These are phyloP conservation scores for Penicillium sp. DNA, from an alignment of 2,329 filamentous ascomycete species.

Conservation along the genomic window DNA sequence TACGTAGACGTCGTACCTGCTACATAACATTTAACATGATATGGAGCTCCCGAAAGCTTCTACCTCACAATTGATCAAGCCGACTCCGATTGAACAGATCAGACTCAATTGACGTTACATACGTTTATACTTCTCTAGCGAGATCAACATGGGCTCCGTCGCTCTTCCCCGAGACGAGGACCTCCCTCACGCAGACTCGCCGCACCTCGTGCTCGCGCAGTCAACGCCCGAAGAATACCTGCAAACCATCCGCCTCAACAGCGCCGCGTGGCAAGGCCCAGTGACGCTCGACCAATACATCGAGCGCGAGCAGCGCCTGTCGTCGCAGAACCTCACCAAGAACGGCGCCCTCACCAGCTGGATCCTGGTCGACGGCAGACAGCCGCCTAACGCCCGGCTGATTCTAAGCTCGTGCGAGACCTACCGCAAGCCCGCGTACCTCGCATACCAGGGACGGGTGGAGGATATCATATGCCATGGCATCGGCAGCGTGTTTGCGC, in stretches of 20 bases:
- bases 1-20: neutral
- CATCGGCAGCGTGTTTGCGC: conserved; percentile 75
- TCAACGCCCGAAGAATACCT: conserved; percentile 53
- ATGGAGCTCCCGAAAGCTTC: neutral
- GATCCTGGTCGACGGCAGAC: conserved; percentile 52
- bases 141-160: conserved; percentile 35
- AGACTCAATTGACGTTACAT: too few species aligned
- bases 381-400: conserved; percentile 36
- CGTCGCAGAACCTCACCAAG: conserved; percentile 49
- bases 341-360: conserved; percentile 57
- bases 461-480: conserved; percentile 63
- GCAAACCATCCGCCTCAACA: conserved; percentile 52
- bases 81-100: too few species aligned
- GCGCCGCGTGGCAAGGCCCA: conserved; percentile 55
- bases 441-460: conserved; percentile 49
- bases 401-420: conserved; percentile 60
- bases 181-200: conserved; percentile 45
- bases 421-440: conserved; percentile 38
- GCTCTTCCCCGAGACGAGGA: conserved; percentile 27
- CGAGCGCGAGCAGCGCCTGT: conserved; percentile 53
- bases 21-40: neutral
- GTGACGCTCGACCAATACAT: conserved; percentile 55
- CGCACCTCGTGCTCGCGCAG: conserved; percentile 51
- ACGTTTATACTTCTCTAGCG: too few species aligned
- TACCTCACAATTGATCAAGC: too few species aligned